Evolutionary conservation across 768 basidiomycete genomes (phyloP).

Genomic region (Galerina marginata): DNA sequence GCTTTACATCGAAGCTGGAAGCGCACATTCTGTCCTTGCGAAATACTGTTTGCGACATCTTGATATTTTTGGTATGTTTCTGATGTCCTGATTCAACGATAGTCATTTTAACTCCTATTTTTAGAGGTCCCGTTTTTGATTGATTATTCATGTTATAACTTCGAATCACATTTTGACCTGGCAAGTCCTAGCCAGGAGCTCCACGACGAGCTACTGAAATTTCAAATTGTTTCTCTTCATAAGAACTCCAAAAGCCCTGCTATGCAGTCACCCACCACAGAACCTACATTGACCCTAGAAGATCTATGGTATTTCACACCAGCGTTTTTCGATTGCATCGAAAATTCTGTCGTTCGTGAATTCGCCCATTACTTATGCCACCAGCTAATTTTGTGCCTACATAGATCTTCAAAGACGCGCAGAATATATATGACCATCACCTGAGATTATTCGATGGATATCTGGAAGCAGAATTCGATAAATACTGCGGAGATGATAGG

Average conservation of each 20-base stretch:
- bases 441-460: constrained; percentile 3
- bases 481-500: constrained; percentile 9
- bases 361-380: neutral
- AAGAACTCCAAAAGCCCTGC: neutral
- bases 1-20: neutral
- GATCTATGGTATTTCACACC: constrained; percentile 16
- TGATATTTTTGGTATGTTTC: neutral
- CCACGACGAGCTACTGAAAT: neutral
- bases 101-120: neutral
- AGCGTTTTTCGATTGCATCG: constrained; percentile 9
- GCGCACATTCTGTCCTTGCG: constrained; percentile 10
- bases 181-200: constrained; percentile 3
- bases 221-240: neutral
- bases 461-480: constrained; percentile 10
- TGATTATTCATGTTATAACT: constrained; percentile 14
- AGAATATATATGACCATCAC: constrained; percentile 4
- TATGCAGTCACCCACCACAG: neutral
- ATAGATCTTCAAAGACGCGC: constrained; percentile 4
- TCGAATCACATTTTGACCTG: constrained; percentile 8
- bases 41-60: constrained; percentile 9
- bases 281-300: constrained; percentile 1
- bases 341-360: constrained; percentile 2
- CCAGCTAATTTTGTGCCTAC: neutral
- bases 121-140: constrained; percentile 1
- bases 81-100: neutral